Conservation (phyloP, 2,329 filamentous ascomycete species). For the Diaporthe humulicola region DNA sequence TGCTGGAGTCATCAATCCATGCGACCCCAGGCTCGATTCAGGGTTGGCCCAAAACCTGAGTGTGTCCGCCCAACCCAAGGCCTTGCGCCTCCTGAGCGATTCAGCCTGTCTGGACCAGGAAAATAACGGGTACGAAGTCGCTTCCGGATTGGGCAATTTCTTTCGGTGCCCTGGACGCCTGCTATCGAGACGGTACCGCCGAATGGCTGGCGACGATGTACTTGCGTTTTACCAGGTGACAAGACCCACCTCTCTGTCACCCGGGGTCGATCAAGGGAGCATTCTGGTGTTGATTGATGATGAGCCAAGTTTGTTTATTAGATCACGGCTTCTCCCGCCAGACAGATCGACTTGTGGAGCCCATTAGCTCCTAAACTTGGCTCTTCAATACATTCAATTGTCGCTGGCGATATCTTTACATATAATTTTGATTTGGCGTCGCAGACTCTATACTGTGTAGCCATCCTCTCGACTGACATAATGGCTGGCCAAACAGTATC, state of each 20-base stretch:
- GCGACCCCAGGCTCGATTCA: slow-evolving; percentile 21
- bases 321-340: slow-evolving; percentile 25
- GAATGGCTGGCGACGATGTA: background rate
- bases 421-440: background rate
- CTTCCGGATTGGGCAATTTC: slow-evolving; percentile 22
- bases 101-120: slow-evolving; percentile 9
- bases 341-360: background rate
- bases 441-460: background rate
- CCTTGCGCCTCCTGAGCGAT: slow-evolving; percentile 19
- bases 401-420: slow-evolving; percentile 15
- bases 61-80: background rate
- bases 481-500: slow-evolving; percentile 13
- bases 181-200: background rate
- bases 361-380: background rate
- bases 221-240: background rate
- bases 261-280: background rate
- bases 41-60: slow-evolving; percentile 14
- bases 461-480: background rate
- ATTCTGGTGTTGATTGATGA: background rate
- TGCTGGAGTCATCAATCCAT: slow-evolving; percentile 10
- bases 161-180: background rate
- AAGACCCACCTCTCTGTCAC: background rate
- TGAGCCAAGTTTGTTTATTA: slow-evolving; percentile 19
- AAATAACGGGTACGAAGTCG: background rate
- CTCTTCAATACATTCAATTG: slow-evolving; percentile 19